A percentile compares a stretch with the other conserved stretches of the same genome.
Evolutionary conservation across 331 rosid species (phyloP).

Genomic region (Pyrus hybrid): DNA sequence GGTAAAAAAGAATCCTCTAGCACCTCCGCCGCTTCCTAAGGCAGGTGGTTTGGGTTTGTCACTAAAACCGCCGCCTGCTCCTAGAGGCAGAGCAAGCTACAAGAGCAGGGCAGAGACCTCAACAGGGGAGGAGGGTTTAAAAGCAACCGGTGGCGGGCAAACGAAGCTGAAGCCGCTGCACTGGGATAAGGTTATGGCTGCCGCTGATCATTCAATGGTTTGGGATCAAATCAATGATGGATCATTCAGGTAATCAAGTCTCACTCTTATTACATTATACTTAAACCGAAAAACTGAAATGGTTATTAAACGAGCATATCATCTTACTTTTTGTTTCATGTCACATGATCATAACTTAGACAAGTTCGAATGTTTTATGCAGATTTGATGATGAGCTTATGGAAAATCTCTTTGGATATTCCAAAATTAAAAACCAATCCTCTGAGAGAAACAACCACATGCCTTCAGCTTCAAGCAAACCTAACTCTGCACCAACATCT

Average conservation of each 20-base stretch:
- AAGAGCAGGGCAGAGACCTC: conserved; percentile 24
- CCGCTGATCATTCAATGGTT: conserved; percentile 83
- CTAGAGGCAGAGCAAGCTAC: neutral
- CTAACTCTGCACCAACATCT: conserved; percentile 29
- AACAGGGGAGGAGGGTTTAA: conserved; percentile 19
- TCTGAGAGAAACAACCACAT: conserved; percentile 29
- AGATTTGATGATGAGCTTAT: conserved; percentile 81
- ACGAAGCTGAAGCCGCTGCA: conserved; percentile 70
- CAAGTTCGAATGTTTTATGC: neutral
- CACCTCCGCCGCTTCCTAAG: conserved; percentile 27
- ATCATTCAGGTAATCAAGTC: conserved; percentile 55
- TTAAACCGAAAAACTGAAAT: neutral
- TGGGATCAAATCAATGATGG: conserved; percentile 83
- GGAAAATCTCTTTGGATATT: conserved; percentile 75
- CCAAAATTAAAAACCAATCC: conserved; percentile 29
- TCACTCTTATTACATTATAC: neutral
- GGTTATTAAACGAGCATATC: neutral
- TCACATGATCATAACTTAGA: neutral
- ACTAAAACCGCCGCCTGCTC: conserved; percentile 8
- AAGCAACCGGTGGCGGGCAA: conserved; percentile 15
- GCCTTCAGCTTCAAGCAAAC: conserved; percentile 20
- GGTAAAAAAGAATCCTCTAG: conserved; percentile 13
- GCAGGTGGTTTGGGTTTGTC: conserved; percentile 6
- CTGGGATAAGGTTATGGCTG: conserved; percentile 80
- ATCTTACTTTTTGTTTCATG: neutral